These are phyloP conservation scores for Talaromyces sp. DNA, from an alignment of 2,329 filamentous ascomycete species.

Conservation along the genomic window DNA sequence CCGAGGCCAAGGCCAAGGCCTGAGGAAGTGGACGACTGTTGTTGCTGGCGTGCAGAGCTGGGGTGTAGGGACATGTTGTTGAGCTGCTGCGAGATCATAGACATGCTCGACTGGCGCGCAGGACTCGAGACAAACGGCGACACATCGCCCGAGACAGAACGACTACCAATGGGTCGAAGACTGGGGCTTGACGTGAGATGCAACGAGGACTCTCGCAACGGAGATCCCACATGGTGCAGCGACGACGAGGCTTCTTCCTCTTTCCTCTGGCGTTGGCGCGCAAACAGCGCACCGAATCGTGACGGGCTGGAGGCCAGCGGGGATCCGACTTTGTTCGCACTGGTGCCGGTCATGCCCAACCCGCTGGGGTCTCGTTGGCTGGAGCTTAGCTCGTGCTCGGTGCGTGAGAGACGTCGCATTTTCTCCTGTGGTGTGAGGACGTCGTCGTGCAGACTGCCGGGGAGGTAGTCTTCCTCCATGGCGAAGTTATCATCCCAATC, in stretches of 20 bases:
- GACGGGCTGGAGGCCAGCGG: constrained; percentile 56
- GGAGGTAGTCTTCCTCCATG: constrained; percentile 86
- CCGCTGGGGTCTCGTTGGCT: constrained; percentile 45
- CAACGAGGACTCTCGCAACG: constrained; percentile 56
- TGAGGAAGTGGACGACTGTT: constrained; percentile 22
- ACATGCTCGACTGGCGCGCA: constrained; percentile 52
- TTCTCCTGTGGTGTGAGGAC: constrained; percentile 58
- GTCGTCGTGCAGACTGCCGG: constrained; percentile 60
- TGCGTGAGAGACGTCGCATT: constrained; percentile 54
- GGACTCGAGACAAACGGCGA: constrained; percentile 51
- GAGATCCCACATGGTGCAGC: constrained; percentile 59
- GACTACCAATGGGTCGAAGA: constrained; percentile 45
- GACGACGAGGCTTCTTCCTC: constrained; percentile 45
- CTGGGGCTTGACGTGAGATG: constrained; percentile 45
- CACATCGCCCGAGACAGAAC: constrained; percentile 42
- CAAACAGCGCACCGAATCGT: constrained; percentile 56
- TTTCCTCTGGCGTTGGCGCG: constrained; percentile 46
- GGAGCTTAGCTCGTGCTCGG: constrained; percentile 46
- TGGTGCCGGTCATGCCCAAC: constrained; percentile 42
- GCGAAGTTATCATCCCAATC: constrained; percentile 62
- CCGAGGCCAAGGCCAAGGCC: not conserved
- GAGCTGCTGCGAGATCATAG: constrained; percentile 57
- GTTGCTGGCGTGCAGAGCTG: constrained; percentile 27
- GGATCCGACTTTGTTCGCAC: constrained; percentile 48
- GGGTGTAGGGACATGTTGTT: constrained; percentile 39